Evolutionary conservation across 2,329 filamentous ascomycete species (phyloP).

Genomic region (Fusarium piperis): DNA sequence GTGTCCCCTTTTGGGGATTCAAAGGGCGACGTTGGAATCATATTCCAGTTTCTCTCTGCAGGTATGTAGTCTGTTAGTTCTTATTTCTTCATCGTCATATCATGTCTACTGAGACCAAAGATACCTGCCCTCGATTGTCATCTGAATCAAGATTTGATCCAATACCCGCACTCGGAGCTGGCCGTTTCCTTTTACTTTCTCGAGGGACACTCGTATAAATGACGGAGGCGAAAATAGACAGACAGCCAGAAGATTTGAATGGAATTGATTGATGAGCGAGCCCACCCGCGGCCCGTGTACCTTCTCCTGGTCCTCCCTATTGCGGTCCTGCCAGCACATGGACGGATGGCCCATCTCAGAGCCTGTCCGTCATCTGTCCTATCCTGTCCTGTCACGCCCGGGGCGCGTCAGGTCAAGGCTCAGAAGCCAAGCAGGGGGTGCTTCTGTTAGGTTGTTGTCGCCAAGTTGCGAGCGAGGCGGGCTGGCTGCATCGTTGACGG

Average conservation of each 20-base stretch:
- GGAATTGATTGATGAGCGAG: slow-evolving; percentile 11
- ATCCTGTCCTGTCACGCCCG: background rate
- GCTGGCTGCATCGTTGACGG: background rate
- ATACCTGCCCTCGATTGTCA: background rate
- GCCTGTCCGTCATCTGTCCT: background rate
- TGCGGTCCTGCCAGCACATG: slow-evolving; percentile 10
- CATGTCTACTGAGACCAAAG: background rate
- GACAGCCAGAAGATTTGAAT: slow-evolving; percentile 1
- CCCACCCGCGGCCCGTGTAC: slow-evolving; percentile 37
- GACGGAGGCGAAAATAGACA: slow-evolving; percentile 12
- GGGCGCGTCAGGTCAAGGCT: slow-evolving; percentile 1
- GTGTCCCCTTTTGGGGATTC: slow-evolving; percentile 19
- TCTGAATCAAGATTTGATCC: slow-evolving; percentile 6
- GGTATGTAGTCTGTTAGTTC: background rate
- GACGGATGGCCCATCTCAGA: slow-evolving; percentile 4
- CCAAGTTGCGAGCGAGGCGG: background rate
- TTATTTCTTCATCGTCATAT: background rate
- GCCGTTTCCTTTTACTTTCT: background rate
- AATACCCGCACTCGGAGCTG: background rate
- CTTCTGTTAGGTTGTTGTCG: background rate
- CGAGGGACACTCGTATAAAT: slow-evolving; percentile 11
- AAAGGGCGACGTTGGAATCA: slow-evolving; percentile 3
- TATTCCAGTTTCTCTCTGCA: background rate
- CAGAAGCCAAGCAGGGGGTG: background rate
- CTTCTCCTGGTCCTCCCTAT: slow-evolving; percentile 8